Evolutionary conservation across 2,329 filamentous ascomycete genomes (phyloP).

Genomic region (Aspergillus sp.): DNA sequence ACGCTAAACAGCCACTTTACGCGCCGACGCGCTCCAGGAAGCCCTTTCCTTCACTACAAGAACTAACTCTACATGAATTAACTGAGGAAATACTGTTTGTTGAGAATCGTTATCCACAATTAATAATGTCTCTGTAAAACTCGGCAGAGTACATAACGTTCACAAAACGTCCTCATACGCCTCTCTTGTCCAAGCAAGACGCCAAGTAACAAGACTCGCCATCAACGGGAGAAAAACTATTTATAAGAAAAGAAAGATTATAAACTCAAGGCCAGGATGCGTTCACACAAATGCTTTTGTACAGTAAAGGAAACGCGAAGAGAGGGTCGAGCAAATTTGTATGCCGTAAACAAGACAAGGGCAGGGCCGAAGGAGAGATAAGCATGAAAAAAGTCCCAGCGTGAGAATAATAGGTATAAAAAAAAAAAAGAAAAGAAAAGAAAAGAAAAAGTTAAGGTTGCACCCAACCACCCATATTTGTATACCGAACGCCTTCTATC

Average conservation of each 20-base stretch:
- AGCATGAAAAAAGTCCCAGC: not conserved
- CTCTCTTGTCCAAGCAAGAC: conserved; percentile 16
- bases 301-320: conserved; percentile 25
- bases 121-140: conserved; percentile 20
- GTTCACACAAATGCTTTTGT: conserved; percentile 32
- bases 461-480: conserved; percentile 34
- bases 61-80: not conserved
- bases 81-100: not conserved
- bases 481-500: conserved; percentile 43
- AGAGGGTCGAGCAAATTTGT: conserved; percentile 7
- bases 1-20: not conserved
- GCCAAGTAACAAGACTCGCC: conserved; percentile 8
- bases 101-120: conserved; percentile 1
- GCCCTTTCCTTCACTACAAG: not conserved
- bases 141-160: conserved; percentile 30
- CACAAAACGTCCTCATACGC: conserved; percentile 17
- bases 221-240: conserved; percentile 10
- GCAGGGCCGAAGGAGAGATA: conserved; percentile 3
- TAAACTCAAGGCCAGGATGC: conserved; percentile 7
- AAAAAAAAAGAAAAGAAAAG: conserved; percentile 9
- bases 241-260: conserved; percentile 12
- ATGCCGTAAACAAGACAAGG: conserved; percentile 12
- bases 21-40: not conserved
- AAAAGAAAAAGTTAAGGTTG: conserved; percentile 25
- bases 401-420: conserved; percentile 13